These are phyloP conservation scores for Verbena officinalis DNA, from an alignment of 257 asterid genomes.

Conservation along the genomic window DNA sequence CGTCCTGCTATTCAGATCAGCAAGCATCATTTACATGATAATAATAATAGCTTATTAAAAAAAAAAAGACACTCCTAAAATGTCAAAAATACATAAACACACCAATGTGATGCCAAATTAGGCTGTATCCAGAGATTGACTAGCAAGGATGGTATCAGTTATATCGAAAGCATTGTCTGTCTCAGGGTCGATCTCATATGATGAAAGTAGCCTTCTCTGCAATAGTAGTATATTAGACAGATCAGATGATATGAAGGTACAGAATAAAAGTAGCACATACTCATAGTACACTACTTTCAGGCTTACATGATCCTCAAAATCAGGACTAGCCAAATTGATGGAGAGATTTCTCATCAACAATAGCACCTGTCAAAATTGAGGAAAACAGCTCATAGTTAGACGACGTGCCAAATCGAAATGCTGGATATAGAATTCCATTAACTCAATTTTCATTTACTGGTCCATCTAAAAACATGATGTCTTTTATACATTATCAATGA, in stretches of 20 bases:
- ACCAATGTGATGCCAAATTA: constrained; percentile 30
- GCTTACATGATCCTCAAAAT: constrained; percentile 92
- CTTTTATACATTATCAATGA: constrained; percentile 7
- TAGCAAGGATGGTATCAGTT: constrained; percentile 39
- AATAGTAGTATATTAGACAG: constrained; percentile 19
- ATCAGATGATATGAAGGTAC: constrained; percentile 4
- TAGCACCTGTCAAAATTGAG: constrained; percentile 53
- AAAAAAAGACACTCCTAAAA: constrained; percentile 9
- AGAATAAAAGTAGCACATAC: background rate
- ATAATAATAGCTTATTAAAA: constrained; percentile 14
- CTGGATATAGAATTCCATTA: background rate
- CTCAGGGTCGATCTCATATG: constrained; percentile 52
- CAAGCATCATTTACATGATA: constrained; percentile 3
- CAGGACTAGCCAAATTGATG: constrained; percentile 82
- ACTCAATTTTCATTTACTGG: background rate
- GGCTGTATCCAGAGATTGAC: constrained; percentile 40
- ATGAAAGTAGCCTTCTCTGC: constrained; percentile 66
- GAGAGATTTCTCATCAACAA: constrained; percentile 90
- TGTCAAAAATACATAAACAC: background rate
- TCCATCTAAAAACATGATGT: background rate
- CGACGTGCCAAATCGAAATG: background rate
- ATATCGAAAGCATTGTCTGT: constrained; percentile 36
- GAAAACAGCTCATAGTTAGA: background rate
- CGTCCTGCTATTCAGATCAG: constrained; percentile 35
- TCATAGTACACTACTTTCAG: constrained; percentile 5